Evolutionary conservation across 2,329 filamentous ascomycete species (phyloP), one percentile per base, ranked within the genome.

Genomic region (Parascedosporium putredinis): DNA sequence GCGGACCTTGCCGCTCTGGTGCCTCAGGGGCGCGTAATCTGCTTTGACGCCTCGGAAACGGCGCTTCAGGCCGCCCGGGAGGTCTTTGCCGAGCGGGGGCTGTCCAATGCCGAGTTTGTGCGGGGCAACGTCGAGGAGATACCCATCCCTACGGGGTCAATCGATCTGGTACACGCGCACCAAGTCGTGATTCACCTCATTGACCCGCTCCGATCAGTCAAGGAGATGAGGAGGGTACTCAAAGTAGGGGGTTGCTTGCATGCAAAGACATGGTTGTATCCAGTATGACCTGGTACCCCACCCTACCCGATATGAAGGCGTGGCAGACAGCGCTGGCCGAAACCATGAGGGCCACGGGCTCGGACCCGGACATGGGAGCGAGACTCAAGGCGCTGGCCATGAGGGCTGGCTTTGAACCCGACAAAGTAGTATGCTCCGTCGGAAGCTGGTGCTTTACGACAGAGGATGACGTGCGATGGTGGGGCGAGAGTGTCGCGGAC

Each of bases 211-310:
- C 49, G 56, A 2, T 67, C 68, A 1, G 52, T 72, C 33, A 49
- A 51, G 6, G 70, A 73, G 57, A 68, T 72, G 62, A 54, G 66
- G 2, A 62, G 71, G 1, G 67, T 74, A 4, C 61, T 70, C 2
- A 69, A 64, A 52, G 62, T 66, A 0, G 70, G 70, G 71, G 71
- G 1, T 53, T 70, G 2, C 54, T 73, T 1, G 66, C 77, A 49
- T 76, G 75, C 77, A 77, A 81, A 0, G 76, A 79, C 10, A 75
- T 75, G 58, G 78, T 74, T 0, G 76, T 76, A 50, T 78, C 79
- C n/a, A 80, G 65, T 3, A 75, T 60, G 8, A 74, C 31, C 18
- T 50, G 36, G 25, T 31, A 40, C 34, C 49, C 49, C 12, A n/a
- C 5, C 18, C 33, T 46, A 1, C 49, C 49, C 1, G 42, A 20